Conservation (phyloP, 805 yeast species). For the Schizosaccharomyces cryophilus region DNA sequence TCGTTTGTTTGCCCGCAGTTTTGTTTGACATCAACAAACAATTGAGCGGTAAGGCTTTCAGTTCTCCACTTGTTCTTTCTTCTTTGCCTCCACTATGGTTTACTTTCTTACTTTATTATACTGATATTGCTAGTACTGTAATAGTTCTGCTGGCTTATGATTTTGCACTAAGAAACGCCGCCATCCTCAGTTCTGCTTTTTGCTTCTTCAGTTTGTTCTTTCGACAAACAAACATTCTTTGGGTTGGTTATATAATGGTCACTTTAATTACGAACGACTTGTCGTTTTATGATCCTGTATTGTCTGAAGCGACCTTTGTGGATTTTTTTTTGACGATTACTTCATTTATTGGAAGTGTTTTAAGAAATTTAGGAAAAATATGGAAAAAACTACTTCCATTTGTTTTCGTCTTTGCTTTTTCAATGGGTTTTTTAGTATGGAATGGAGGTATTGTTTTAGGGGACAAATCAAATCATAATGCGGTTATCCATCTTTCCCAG, state of each 20-base stretch:
- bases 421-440: constrained; percentile 29
- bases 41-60: neutral
- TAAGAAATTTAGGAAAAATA: constrained; percentile 53
- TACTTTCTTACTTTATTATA: constrained; percentile 59
- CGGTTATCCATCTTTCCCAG: constrained; percentile 54
- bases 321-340: constrained; percentile 11
- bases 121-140: constrained; percentile 80
- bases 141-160: constrained; percentile 30
- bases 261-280: constrained; percentile 31
- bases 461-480: constrained; percentile 63
- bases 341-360: constrained; percentile 67
- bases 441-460: constrained; percentile 83
- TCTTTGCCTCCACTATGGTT: constrained; percentile 49
- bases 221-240: constrained; percentile 77
- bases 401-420: constrained; percentile 14
- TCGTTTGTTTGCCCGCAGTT: neutral
- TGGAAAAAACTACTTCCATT: neutral
- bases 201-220: constrained; percentile 35
- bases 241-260: constrained; percentile 23
- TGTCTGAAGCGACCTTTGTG: neutral
- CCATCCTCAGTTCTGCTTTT: neutral
- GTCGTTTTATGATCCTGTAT: constrained; percentile 17
- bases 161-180: constrained; percentile 3
- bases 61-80: neutral
- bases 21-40: neutral